phyloP scores from a whole-genome alignment of 208 protist species.

The Herpetomonas samuelpessoai region DNA sequence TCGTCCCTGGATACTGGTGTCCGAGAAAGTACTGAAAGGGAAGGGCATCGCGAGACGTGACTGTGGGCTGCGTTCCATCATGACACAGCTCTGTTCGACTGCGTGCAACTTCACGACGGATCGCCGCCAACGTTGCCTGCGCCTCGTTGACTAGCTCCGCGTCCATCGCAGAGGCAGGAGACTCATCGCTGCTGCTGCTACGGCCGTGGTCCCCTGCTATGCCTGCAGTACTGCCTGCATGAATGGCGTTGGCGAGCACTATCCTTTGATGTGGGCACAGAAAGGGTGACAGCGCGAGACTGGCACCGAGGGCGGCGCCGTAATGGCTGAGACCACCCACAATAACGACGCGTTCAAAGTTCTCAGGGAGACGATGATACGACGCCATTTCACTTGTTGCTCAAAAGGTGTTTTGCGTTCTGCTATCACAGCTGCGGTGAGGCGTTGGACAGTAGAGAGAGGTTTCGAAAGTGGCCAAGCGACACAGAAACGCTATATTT shows the following conservation, averaged over 20 bases:
- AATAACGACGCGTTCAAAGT: conserved; percentile 11
- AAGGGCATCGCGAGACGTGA: background rate
- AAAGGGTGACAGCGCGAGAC: conserved; percentile 21
- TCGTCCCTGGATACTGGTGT: background rate
- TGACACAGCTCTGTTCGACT: background rate
- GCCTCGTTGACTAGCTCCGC: background rate
- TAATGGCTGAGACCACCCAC: conserved; percentile 11
- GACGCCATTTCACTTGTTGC: background rate
- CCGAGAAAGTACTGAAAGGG: conserved; percentile 8
- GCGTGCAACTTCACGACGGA: background rate
- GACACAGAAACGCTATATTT: no score
- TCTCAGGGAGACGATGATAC: conserved; percentile 10
- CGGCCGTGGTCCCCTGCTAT: no score
- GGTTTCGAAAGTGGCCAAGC: no score
- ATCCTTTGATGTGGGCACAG: conserved; percentile 13
- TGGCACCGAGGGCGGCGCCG: conserved; percentile 13
- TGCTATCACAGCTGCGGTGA: no score
- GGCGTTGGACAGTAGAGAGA: no score
- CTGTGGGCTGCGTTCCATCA: background rate
- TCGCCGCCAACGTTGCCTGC: background rate
- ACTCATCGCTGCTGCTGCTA: no score
- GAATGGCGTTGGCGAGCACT: conserved; percentile 4
- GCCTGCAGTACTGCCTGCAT: background rate
- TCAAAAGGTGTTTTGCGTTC: no score
- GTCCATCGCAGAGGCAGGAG: background rate